A percentile compares a stretch with the other conserved stretches of the same genome.
Evolutionary conservation across 768 basidiomycete genomes (phyloP).

Genomic region (Agrocybe chaxingu): DNA sequence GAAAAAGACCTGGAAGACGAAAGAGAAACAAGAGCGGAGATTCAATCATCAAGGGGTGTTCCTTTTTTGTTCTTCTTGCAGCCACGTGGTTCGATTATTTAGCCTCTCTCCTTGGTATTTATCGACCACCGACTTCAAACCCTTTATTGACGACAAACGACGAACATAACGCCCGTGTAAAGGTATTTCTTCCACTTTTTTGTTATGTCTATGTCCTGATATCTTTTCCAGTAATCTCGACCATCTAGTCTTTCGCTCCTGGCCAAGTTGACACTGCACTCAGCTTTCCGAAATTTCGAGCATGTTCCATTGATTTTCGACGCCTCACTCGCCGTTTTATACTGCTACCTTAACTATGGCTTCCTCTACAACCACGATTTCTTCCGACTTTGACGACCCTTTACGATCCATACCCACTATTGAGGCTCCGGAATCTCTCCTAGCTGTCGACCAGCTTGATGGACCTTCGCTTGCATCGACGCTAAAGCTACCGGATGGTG

Average conservation of each 20-base stretch:
- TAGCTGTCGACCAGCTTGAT: conserved; percentile 19
- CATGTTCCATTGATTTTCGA: conserved; percentile 26
- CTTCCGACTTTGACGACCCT: conserved; percentile 22
- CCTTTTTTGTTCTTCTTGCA: not conserved
- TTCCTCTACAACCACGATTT: conserved; percentile 14
- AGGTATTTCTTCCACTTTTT: conserved; percentile 3
- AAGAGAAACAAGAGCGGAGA: too few relatives aligned
- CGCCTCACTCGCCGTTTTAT: conserved; percentile 8
- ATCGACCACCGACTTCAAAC: not conserved
- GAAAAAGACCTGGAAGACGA: not conserved
- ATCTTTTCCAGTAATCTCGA: conserved; percentile 5
- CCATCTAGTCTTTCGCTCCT: conserved; percentile 3
- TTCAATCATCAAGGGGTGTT: not conserved
- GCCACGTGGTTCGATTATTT: not conserved
- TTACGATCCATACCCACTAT: conserved; percentile 26
- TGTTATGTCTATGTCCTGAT: not conserved
- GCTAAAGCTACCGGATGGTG: conserved; percentile 18
- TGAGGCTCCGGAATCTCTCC: conserved; percentile 19
- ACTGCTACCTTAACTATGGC: conserved; percentile 18
- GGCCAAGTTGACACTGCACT: conserved; percentile 6
- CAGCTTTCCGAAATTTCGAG: conserved; percentile 17
- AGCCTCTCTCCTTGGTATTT: not conserved
- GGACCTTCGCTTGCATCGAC: conserved; percentile 22
- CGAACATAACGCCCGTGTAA: conserved; percentile 18
- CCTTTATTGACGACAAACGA: conserved; percentile 21